These are phyloP conservation scores for Fusarium hostae DNA, from an alignment of 2,329 filamentous ascomycete genomes.

Conservation along the genomic window DNA sequence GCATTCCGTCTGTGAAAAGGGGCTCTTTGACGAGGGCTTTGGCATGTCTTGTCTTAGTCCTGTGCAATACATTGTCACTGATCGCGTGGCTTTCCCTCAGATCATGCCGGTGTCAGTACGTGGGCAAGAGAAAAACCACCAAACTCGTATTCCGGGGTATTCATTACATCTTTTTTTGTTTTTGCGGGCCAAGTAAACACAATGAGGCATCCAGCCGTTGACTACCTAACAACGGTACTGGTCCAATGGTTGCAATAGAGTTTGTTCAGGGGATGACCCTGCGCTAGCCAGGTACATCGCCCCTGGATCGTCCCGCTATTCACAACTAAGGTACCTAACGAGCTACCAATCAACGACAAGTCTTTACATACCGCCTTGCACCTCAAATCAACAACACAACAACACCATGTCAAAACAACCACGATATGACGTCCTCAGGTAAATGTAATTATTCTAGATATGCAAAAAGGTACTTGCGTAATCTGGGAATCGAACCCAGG, in stretches of 20 bases:
- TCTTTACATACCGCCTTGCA: constrained; percentile 22
- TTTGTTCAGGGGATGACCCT: constrained; percentile 13
- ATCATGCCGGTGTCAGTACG: not conserved
- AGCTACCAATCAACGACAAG: constrained; percentile 13
- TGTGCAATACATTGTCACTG: not conserved
- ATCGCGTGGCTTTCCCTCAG: not conserved
- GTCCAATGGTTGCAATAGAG: not conserved
- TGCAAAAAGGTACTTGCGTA: constrained; percentile 1
- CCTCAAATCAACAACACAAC: not conserved
- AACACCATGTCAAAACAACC: not conserved
- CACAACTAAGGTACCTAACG: not conserved
- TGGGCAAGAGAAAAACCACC: not conserved
- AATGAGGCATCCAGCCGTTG: not conserved
- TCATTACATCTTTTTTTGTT: not conserved
- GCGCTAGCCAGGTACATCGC: constrained; percentile 29
- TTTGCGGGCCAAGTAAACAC: not conserved
- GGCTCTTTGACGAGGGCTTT: not conserved
- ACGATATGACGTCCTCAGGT: not conserved
- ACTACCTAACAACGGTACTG: not conserved
- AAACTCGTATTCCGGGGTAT: not conserved
- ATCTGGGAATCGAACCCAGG: constrained; percentile 31
- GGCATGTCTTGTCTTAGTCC: not conserved
- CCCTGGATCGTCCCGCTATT: constrained; percentile 2
- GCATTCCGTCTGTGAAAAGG: constrained; percentile 22
- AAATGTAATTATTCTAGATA: not conserved